A percentile compares a stretch with the other conserved stretches of the same genome.
Evolutionary conservation across 1,284 basidiomycete species (phyloP).

Genomic region (Cutaneotrichosporon spelunceum): DNA sequence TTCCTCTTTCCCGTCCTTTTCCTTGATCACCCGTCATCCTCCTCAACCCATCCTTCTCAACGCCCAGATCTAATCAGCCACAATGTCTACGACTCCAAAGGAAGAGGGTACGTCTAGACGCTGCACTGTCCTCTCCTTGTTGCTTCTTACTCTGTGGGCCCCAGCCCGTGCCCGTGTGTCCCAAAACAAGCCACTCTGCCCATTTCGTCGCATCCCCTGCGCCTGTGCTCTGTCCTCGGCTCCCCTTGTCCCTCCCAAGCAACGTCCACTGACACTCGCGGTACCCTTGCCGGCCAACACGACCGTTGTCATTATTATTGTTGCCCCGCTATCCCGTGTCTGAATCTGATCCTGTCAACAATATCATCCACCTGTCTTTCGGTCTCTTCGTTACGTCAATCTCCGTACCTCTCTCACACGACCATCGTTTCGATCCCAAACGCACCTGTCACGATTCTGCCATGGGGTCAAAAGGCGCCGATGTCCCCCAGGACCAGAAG

Average conservation of each 20-base stretch:
- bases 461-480: slow-evolving; percentile 33
- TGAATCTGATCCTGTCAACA: neutral
- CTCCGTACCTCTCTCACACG: neutral
- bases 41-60: neutral
- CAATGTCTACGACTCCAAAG: slow-evolving; percentile 15
- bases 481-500: slow-evolving; percentile 51
- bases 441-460: neutral
- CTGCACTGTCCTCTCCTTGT: neutral
- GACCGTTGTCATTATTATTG: neutral
- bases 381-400: neutral
- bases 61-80: neutral
- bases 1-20: neutral
- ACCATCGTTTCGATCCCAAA: neutral
- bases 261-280: neutral
- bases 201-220: neutral
- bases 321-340: too few relatives aligned
- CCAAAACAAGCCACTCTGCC: neutral
- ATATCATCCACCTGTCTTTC: neutral
- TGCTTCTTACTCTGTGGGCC: too few relatives aligned
- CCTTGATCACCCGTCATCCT: neutral
- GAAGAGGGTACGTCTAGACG: slow-evolving; percentile 12
- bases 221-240: neutral
- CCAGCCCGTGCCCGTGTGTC: neutral
- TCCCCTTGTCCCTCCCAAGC: neutral
- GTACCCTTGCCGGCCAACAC: neutral